These are phyloP conservation scores for Trichophyton benhamiae DNA, from an alignment of 2,329 filamentous ascomycete species.

Conservation along the genomic window DNA sequence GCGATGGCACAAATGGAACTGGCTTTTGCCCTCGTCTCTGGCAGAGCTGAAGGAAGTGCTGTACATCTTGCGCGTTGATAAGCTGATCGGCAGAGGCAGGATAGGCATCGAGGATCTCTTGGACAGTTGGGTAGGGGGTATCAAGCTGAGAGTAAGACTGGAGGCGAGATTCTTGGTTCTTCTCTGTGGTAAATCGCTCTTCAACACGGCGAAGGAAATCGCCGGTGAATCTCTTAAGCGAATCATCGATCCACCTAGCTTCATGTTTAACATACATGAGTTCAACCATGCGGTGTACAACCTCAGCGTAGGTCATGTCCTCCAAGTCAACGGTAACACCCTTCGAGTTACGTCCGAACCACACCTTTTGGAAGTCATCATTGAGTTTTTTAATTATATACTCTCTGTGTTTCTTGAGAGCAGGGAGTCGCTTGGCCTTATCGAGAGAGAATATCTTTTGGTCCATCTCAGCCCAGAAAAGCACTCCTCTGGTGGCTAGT, in stretches of 20 bases:
- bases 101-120: constrained; percentile 69
- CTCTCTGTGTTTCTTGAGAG: constrained; percentile 75
- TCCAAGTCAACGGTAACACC: constrained; percentile 77
- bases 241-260: constrained; percentile 79
- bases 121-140: constrained; percentile 64
- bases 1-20: constrained; percentile 84
- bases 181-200: constrained; percentile 72
- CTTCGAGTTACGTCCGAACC: constrained; percentile 77
- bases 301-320: constrained; percentile 89
- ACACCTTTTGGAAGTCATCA: constrained; percentile 91
- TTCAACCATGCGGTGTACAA: constrained; percentile 75
- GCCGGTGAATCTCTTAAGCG: constrained; percentile 69
- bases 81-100: constrained; percentile 80
- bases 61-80: constrained; percentile 96
- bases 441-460: constrained; percentile 94
- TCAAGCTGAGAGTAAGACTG: constrained; percentile 84
- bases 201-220: constrained; percentile 96
- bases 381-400: constrained; percentile 95
- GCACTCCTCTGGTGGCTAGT: constrained; percentile 86
- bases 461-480: constrained; percentile 98
- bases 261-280: constrained; percentile 88
- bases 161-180: constrained; percentile 65
- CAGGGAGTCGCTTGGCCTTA: constrained; percentile 81
- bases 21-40: constrained; percentile 89
- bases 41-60: constrained; percentile 90